A percentile compares a stretch with the other conserved stretches of the same genome.
Evolutionary conservation across 129 eudicot species (phyloP).

Genomic region (Helichrysum umbraculigerum): DNA sequence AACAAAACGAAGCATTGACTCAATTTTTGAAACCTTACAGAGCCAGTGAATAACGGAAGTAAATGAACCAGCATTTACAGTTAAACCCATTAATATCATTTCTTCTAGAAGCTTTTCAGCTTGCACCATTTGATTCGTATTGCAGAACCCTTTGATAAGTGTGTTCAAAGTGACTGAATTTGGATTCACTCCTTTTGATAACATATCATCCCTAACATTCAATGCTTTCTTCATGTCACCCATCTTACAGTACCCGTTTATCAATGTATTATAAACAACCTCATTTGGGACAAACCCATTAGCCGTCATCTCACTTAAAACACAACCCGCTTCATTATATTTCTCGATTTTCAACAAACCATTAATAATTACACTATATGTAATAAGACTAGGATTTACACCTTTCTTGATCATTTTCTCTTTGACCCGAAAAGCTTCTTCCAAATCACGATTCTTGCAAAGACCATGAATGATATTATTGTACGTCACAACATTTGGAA

Average conservation of each 20-base stretch:
- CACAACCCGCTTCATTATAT: slow-evolving; percentile 47
- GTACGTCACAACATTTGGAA: slow-evolving; percentile 69
- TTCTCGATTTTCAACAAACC: slow-evolving; percentile 54
- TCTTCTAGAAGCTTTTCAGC: slow-evolving; percentile 56
- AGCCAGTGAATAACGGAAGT: slow-evolving; percentile 47
- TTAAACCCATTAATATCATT: slow-evolving; percentile 44
- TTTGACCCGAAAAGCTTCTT: slow-evolving; percentile 56
- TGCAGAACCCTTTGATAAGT: slow-evolving; percentile 63
- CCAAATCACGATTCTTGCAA: slow-evolving; percentile 46
- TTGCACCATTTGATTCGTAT: slow-evolving; percentile 40
- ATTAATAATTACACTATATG: slow-evolving; percentile 62
- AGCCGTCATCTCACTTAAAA: slow-evolving; percentile 60
- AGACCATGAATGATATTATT: slow-evolving; percentile 70
- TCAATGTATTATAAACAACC: slow-evolving; percentile 65
- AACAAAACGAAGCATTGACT: slow-evolving; percentile 42
- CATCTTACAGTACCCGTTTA: slow-evolving; percentile 64
- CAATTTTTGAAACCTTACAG: slow-evolving; percentile 43
- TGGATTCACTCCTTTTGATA: slow-evolving; percentile 50
- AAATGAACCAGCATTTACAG: slow-evolving; percentile 54
- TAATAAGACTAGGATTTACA: slow-evolving; percentile 54
- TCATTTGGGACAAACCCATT: slow-evolving; percentile 66
- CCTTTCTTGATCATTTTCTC: slow-evolving; percentile 60
- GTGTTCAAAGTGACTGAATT: slow-evolving; percentile 64
- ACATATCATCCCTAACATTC: slow-evolving; percentile 58
- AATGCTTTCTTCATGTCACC: slow-evolving; percentile 61